Base-by-base conservation (phyloP, 2,329 filamentous ascomycete genomes). In the Claviceps sp. region DNA sequence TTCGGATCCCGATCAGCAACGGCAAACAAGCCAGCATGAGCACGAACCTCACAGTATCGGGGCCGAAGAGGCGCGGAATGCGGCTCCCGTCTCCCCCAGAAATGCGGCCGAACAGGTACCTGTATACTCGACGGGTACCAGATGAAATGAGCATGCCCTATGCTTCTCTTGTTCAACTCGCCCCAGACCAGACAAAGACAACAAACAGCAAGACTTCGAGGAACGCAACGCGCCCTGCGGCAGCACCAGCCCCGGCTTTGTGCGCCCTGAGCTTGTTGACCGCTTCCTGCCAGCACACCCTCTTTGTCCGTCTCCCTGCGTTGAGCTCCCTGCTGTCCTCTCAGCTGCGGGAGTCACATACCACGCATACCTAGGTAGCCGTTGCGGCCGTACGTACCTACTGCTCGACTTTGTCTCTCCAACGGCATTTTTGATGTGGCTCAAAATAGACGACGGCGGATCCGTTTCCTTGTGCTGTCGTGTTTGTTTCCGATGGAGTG, bases 231-330 rank as follows among this genome's bases (percentile, higher is more conserved):
- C 47, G 18, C 30, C 47, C 37, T 49, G n/a, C 47, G 18, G 48
- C 48, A 22, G 9, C 26, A 26, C 47, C 37, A 41, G 47, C 37
- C 16, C 37, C 14, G 37, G 47, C 37, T 48, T 44, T 24, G 46
- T 38, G 6, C 20, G 38, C 14, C 49, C 40, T 40, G 38, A 16
- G 5, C 24, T 16, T 30, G 24, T 45, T 53, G 52, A 53, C 52
- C 52, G 52, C 52, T 44, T 53, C 48, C 47, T 14, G 22, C 42
- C 46, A 52, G 41, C 26, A 40, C 40, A 40, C 41, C 44, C 48
- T 24, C 34, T 18, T 16, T 47, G 22, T 13, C n/a, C 5, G 51
- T 9, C 24, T 34, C 30, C 30, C 30, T 34, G 30, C 30, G 9
- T 34, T 34, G 30, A 34, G 30, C 30, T 34, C 30, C 30, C 30